Percentiles rank a stretch among this genome's conserved stretches.
Conservation (phyloP, 805 yeast species). For the Hermanozyma aechmeae region DNA sequence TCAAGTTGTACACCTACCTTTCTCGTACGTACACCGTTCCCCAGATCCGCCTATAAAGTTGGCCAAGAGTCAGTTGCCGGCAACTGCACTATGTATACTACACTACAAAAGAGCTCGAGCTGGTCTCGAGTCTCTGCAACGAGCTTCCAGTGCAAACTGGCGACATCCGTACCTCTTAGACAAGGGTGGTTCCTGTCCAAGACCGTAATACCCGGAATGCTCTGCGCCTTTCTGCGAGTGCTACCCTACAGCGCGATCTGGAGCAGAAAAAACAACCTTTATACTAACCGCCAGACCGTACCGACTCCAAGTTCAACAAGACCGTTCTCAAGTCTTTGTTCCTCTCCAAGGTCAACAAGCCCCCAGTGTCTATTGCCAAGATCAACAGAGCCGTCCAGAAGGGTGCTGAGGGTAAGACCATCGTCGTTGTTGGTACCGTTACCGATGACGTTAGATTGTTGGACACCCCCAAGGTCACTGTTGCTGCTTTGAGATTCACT, state of each 20-base stretch:
- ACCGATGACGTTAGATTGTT: slow-evolving; percentile 95
- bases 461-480: slow-evolving; percentile 92
- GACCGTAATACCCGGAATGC: too few relatives aligned
- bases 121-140: too few relatives aligned
- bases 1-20: slow-evolving; percentile 96
- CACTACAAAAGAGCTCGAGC: too few relatives aligned
- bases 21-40: slow-evolving; percentile 74
- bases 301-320: slow-evolving; percentile 98
- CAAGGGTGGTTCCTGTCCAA: too few relatives aligned
- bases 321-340: slow-evolving; percentile 88
- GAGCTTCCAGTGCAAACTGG: too few relatives aligned
- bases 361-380: slow-evolving; percentile 96
- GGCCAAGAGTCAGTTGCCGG: too few relatives aligned
- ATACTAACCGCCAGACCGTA: slow-evolving; percentile 67
- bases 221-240: slow-evolving; percentile 25
- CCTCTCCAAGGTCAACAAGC: slow-evolving; percentile 98
- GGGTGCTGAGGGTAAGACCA: slow-evolving; percentile 77
- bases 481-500: slow-evolving; percentile 99
- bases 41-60: too few relatives aligned
- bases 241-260: slow-evolving; percentile 28
- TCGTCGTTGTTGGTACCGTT: slow-evolving; percentile 98
- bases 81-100: too few relatives aligned
- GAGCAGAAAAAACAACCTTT: slow-evolving; percentile 30
- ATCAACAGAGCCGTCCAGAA: slow-evolving; percentile 75
- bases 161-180: too few relatives aligned